These are phyloP conservation scores for Boletus vinaceobasis DNA, from an alignment of 768 basidiomycete species.

Conservation along the genomic window DNA sequence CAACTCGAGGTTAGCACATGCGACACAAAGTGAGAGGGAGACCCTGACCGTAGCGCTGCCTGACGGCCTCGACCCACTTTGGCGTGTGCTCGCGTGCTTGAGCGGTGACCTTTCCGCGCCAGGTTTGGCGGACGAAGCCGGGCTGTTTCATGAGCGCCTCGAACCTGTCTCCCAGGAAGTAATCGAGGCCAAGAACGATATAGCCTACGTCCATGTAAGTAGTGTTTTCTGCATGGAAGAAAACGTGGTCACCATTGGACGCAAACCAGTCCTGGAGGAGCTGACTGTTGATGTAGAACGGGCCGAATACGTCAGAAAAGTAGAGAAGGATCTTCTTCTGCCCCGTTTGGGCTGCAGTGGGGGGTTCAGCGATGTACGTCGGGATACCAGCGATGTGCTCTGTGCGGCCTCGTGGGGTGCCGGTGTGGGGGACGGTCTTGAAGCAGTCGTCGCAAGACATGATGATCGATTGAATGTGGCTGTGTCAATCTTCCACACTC, in stretches of 20 bases:
- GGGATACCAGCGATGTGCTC: conserved; percentile 36
- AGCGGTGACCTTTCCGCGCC: conserved; percentile 37
- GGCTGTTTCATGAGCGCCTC: conserved; percentile 37
- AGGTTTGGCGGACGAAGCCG: conserved; percentile 37
- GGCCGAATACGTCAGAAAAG: conserved; percentile 58
- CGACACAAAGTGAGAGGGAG: conserved; percentile 4
- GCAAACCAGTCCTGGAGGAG: conserved; percentile 66
- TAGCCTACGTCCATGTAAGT: conserved; percentile 40
- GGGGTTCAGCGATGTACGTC: conserved; percentile 55
- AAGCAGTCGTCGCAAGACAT: conserved; percentile 53
- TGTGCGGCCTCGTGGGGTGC: conserved; percentile 41
- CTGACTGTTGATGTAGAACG: conserved; percentile 56
- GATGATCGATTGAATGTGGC: conserved; percentile 18
- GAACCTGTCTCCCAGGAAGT: conserved; percentile 59
- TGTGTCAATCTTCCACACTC: conserved; percentile 6
- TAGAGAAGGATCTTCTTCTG: conserved; percentile 51
- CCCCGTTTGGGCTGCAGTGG: neutral
- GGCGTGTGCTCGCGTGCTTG: conserved; percentile 41
- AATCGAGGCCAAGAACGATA: conserved; percentile 57
- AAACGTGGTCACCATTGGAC: conserved; percentile 41
- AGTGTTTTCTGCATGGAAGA: too few species aligned
- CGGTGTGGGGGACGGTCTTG: conserved; percentile 48
- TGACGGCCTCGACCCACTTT: conserved; percentile 51
- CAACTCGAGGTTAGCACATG: neutral
- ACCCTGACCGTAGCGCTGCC: conserved; percentile 43